These are phyloP conservation scores for Starmerella bacillaris DNA, from an alignment of 805 yeast genomes.

Conservation along the genomic window DNA sequence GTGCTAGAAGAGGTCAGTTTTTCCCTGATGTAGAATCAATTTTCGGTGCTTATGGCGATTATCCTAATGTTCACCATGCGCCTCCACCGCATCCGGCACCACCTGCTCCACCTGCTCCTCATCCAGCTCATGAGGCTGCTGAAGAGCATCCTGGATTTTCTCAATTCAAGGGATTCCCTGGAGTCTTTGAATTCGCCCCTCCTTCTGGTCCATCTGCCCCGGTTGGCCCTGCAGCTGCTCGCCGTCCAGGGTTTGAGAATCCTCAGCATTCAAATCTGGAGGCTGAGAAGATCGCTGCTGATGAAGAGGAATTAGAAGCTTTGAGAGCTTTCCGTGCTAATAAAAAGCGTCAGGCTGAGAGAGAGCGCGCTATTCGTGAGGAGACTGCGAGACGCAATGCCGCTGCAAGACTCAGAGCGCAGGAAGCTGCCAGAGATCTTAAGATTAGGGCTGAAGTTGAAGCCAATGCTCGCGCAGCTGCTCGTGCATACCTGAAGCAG, in stretches of 20 bases:
- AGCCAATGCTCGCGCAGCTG: constrained; percentile 11
- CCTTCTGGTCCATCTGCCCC: not conserved
- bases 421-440: constrained; percentile 4
- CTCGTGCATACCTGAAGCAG: constrained; percentile 8
- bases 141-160: too few relatives aligned
- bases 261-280: too few relatives aligned
- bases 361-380: constrained; percentile 2
- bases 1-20: too few relatives aligned
- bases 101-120: too few relatives aligned
- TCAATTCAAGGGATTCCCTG: too few relatives aligned
- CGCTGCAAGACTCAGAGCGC: constrained; percentile 5
- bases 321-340: constrained; percentile 8
- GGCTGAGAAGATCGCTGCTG: constrained; percentile 2
- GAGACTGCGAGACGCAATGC: constrained; percentile 4
- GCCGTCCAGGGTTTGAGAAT: not conserved
- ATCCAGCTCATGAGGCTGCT: too few relatives aligned
- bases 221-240: not conserved
- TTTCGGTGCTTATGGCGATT: too few relatives aligned
- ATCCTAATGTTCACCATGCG: too few relatives aligned
- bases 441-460: constrained; percentile 5
- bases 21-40: too few relatives aligned
- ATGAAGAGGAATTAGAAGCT: constrained; percentile 10
- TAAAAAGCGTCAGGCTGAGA: constrained; percentile 4
- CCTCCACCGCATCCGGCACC: too few relatives aligned
- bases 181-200: not conserved